Base-by-base conservation (phyloP, 345 rosid genomes). In the Gossypium longicalyx region DNA sequence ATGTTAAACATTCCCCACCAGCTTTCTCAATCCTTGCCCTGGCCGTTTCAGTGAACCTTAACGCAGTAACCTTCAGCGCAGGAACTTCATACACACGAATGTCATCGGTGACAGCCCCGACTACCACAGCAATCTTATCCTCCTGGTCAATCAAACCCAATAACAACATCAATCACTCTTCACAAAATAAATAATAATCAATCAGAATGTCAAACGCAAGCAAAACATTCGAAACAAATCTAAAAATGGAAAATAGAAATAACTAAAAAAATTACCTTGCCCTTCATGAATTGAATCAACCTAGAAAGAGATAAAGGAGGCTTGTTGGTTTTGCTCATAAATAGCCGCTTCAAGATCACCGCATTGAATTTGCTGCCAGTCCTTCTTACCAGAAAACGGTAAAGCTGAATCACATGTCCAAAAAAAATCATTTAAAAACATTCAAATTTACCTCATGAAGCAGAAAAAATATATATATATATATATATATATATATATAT, bases 21-120 rank as follows among this genome's bases (percentile, higher is more conserved):
- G 98, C 97, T 82, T 89, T 92, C 89, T 89, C 97, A 56, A 94
- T 94, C 77, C 97, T 92, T 10, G 97, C 97, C 67, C 97, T 88
- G 0, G 91, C 98, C 0, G 89, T 92, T 85, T 94, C 97, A 0
- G 97, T 91, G 81, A 94, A 91, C 83, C 91, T 85, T 83, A 94
- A 74, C 34, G 97, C 97, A 58, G 97, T 87, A 10, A 92, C 87
- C 74, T 90, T 94, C 80, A 94, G 29, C 0, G 91, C 81, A 0
- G 97, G 98, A 64, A 92, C 93, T 56, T 92, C 95, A 61, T 89
- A 90, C 51, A 86, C 88, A 75, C 98, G 85, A 51, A 88, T 78
- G 73, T 94, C 98, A 82, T 94, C 97, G 1, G 97, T 94, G 0
- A 94, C 83, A 0, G 97, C 84, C 44, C 97, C 98, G 16, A 89